A percentile compares a stretch with the other conserved stretches of the same genome.
phyloP scores from a whole-genome alignment of 179 eudicot genomes.

The Camellia oleifera region DNA sequence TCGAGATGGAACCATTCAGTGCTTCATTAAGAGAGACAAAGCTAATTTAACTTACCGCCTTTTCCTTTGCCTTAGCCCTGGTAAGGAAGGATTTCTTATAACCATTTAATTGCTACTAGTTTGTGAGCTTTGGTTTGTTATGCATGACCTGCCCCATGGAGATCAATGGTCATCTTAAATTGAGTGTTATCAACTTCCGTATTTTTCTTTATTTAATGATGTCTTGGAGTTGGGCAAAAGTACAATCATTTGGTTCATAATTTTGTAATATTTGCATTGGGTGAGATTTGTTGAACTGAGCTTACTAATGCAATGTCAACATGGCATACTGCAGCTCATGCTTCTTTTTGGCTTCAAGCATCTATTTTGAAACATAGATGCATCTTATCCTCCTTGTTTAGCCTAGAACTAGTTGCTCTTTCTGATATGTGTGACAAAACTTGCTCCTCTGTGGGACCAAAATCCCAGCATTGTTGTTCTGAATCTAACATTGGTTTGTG shows the following conservation, averaged over 20 bases:
- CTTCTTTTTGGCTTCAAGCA: background rate
- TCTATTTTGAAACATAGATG: background rate
- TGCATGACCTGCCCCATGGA: background rate
- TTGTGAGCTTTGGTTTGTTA: background rate
- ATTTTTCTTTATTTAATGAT: background rate
- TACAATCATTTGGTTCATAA: background rate
- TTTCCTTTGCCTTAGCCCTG: constrained; percentile 74
- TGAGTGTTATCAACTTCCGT: background rate
- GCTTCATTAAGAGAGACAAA: constrained; percentile 73
- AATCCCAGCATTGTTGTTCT: background rate
- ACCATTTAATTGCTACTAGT: background rate
- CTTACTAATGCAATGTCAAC: too few relatives aligned
- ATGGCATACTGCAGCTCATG: background rate
- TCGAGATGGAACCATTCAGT: constrained; percentile 70
- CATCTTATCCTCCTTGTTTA: constrained; percentile 3
- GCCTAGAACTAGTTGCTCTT: background rate
- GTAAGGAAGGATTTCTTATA: constrained; percentile 29
- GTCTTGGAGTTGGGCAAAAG: background rate
- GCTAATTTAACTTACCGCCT: constrained; percentile 61
- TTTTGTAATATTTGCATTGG: background rate
- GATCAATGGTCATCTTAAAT: background rate
- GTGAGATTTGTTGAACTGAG: too few relatives aligned
- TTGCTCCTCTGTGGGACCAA: background rate
- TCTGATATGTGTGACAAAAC: background rate
- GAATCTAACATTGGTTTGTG: background rate